A percentile compares a stretch with the other conserved stretches of the same genome.
These are phyloP conservation scores for Rhodotorula babjevae DNA, from an alignment of 768 basidiomycete genomes.

Conservation along the genomic window DNA sequence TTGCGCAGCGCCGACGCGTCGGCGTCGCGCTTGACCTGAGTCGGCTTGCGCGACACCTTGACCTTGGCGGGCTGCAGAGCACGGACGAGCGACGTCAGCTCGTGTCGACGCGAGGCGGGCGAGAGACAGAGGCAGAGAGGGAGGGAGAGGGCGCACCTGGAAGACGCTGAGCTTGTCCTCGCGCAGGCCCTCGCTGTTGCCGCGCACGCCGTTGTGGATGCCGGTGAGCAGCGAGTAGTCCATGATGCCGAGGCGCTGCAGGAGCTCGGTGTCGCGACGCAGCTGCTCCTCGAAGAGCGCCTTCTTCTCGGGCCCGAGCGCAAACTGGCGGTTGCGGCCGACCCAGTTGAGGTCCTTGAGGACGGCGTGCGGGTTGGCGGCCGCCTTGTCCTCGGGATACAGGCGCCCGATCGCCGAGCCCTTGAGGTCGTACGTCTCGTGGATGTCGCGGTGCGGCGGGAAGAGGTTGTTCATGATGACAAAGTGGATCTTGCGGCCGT, in stretches of 20 bases:
- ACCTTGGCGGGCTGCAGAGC: conserved; percentile 63
- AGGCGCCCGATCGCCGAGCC: conserved; percentile 77
- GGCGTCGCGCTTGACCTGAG: conserved; percentile 56
- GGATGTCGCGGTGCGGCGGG: conserved; percentile 92
- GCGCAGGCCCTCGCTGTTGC: conserved; percentile 85
- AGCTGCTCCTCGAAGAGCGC: conserved; percentile 87
- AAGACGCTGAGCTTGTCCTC: conserved; percentile 88
- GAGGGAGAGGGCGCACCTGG: conserved; percentile 57
- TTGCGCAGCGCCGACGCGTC: conserved; percentile 80
- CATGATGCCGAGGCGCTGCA: conserved; percentile 82
- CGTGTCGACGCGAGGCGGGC: not conserved
- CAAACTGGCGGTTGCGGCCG: conserved; percentile 65
- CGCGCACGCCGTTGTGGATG: conserved; percentile 82
- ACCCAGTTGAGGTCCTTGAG: conserved; percentile 98
- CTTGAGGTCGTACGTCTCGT: conserved; percentile 96
- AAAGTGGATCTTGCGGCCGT: conserved; percentile 93
- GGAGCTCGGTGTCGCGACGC: conserved; percentile 74
- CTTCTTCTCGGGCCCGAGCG: conserved; percentile 93
- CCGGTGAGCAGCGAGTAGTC: conserved; percentile 93
- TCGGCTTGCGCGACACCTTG: conserved; percentile 60
- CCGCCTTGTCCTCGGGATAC: conserved; percentile 75
- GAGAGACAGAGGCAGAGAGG: not conserved
- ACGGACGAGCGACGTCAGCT: no score
- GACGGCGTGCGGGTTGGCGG: conserved; percentile 76
- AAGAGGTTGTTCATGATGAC: conserved; percentile 99